Conservation (phyloP, 805 yeast genomes). For the Teunomyces aglyptinius region DNA sequence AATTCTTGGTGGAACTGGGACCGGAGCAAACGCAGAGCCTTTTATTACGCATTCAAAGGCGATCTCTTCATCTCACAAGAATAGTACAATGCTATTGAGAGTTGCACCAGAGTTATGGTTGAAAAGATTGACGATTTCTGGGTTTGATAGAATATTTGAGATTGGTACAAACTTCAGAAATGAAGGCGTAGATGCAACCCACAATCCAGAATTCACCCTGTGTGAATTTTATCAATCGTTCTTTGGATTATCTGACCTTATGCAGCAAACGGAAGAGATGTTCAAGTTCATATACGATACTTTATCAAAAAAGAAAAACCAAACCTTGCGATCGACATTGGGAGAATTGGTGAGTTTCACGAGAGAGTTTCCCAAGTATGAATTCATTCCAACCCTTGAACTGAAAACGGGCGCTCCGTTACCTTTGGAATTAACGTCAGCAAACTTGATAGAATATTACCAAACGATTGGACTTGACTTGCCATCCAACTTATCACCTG, state of each 20-base stretch:
- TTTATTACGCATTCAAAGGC: constrained; percentile 56
- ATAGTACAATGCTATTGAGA: constrained; percentile 54
- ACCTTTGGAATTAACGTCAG: constrained; percentile 45
- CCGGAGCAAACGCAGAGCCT: constrained; percentile 94
- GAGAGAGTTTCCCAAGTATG: constrained; percentile 38
- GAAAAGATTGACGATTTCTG: constrained; percentile 76
- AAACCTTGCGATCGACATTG: background rate
- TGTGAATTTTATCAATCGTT: constrained; percentile 85
- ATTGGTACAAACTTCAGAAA: constrained; percentile 84
- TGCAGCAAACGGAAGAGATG: constrained; percentile 59
- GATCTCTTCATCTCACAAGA: constrained; percentile 17
- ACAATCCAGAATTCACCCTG: constrained; percentile 90
- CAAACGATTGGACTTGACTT: constrained; percentile 29
- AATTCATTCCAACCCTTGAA: constrained; percentile 68
- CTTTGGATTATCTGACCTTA: constrained; percentile 63
- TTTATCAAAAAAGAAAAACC: constrained; percentile 15
- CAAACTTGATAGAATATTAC: constrained; percentile 42
- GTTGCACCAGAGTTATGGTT: constrained; percentile 97
- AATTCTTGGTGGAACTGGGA: constrained; percentile 63
- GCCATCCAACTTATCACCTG: constrained; percentile 40
- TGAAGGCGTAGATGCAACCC: constrained; percentile 90
- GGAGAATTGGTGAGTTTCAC: constrained; percentile 21
- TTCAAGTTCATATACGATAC: constrained; percentile 40
- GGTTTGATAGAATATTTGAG: constrained; percentile 84
- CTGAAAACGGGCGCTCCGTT: constrained; percentile 45